Conservation (phyloP, 331 rosid species). For the Rhamnella rubrinervis region DNA sequence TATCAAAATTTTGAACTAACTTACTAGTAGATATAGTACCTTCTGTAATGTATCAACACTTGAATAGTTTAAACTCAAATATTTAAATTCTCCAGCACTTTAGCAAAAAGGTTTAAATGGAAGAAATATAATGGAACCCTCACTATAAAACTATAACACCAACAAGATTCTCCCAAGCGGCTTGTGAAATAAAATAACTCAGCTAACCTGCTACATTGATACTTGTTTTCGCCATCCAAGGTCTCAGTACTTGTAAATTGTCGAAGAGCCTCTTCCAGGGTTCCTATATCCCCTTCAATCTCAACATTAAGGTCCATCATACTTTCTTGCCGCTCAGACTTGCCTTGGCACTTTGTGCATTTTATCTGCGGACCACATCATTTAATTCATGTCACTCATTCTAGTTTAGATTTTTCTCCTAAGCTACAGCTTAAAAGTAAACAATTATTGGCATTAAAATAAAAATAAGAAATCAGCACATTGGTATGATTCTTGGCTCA, state of each 20-base stretch:
- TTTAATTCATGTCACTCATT: slow-evolving; percentile 7
- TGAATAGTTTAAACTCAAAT: background rate
- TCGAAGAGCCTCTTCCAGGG: slow-evolving; percentile 77
- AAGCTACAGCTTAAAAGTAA: background rate
- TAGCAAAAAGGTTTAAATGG: background rate
- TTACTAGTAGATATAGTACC: too few relatives aligned
- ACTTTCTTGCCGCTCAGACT: slow-evolving; percentile 92
- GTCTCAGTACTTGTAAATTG: slow-evolving; percentile 77
- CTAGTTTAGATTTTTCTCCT: background rate
- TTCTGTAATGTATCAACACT: too few relatives aligned
- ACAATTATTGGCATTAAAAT: background rate
- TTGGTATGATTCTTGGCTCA: background rate
- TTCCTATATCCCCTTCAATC: slow-evolving; percentile 90
- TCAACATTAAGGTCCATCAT: slow-evolving; percentile 97
- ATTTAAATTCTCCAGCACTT: background rate
- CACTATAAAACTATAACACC: background rate
- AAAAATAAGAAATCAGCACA: slow-evolving; percentile 13
- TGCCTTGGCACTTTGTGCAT: slow-evolving; percentile 85
- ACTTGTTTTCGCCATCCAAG: slow-evolving; percentile 94
- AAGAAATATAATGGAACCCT: background rate
- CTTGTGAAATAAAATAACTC: slow-evolving; percentile 19
- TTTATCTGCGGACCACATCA: slow-evolving; percentile 58
- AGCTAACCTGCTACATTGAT: slow-evolving; percentile 85
- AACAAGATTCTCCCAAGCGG: slow-evolving; percentile 7
- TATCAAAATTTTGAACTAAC: too few relatives aligned